Evolutionary conservation across 331 rosid species (phyloP).

Genomic region (Pyrus hybrid): DNA sequence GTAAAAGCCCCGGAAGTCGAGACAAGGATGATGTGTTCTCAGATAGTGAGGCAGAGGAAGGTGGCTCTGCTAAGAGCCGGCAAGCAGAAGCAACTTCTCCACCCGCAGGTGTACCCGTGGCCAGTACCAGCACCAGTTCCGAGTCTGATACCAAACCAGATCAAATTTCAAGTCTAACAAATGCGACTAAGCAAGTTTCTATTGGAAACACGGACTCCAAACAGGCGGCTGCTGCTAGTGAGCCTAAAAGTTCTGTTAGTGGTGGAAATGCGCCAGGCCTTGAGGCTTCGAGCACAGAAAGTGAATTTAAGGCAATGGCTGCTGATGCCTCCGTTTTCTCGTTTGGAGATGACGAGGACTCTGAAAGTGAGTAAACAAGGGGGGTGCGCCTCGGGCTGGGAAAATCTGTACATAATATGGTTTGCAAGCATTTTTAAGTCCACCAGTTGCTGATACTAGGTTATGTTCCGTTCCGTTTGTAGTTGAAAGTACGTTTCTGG

Average conservation of each 20-base stretch:
- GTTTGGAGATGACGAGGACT: slow-evolving; percentile 94
- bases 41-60: slow-evolving; percentile 70
- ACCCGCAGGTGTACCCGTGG: slow-evolving; percentile 28
- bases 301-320: slow-evolving; percentile 99
- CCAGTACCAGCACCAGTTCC: slow-evolving; percentile 33
- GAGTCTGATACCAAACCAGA: slow-evolving; percentile 31
- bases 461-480: slow-evolving; percentile 30
- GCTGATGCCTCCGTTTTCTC: slow-evolving; percentile 98
- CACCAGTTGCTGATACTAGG: slow-evolving; percentile 3
- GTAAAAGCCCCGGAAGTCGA: slow-evolving; percentile 26
- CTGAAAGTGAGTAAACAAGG: slow-evolving; percentile 65
- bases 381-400: background rate
- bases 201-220: slow-evolving; percentile 36
- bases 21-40: slow-evolving; percentile 90
- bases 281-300: slow-evolving; percentile 49
- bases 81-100: slow-evolving; percentile 39
- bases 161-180: slow-evolving; percentile 42
- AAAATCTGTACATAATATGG: slow-evolving; percentile 58
- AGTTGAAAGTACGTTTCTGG: slow-evolving; percentile 17
- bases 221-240: slow-evolving; percentile 22
- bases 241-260: slow-evolving; percentile 36
- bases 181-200: slow-evolving; percentile 59
- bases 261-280: slow-evolving; percentile 29
- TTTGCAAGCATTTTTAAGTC: slow-evolving; percentile 12
- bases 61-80: slow-evolving; percentile 53